Evolutionary conservation across 164 flowering plant genomes (phyloP).

Genomic region (Stephania yunnanensis): DNA sequence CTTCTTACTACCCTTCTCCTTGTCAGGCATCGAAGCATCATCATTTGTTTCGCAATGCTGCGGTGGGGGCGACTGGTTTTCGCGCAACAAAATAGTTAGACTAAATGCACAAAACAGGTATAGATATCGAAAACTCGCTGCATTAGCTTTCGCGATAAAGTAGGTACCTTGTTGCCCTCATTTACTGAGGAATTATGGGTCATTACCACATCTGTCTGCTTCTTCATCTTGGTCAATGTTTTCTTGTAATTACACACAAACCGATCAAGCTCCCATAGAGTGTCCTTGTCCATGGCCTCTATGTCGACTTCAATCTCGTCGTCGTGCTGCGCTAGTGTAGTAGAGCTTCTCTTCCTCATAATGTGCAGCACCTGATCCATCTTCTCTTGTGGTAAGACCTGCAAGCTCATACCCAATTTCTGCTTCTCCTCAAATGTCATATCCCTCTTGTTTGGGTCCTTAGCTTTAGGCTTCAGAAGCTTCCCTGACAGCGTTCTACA

Average conservation of each 20-base stretch:
- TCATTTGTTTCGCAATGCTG: constrained; percentile 20
- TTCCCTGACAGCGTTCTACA: constrained; percentile 6
- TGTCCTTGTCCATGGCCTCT: constrained; percentile 61
- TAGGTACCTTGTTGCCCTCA: constrained; percentile 32
- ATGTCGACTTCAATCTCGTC: constrained; percentile 85
- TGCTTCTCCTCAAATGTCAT: constrained; percentile 44
- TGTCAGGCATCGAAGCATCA: constrained; percentile 11
- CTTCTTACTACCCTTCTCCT: neutral
- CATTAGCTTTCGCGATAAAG: neutral
- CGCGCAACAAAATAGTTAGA: neutral
- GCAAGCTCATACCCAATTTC: constrained; percentile 25
- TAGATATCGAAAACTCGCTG: neutral
- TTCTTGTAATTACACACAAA: constrained; percentile 60
- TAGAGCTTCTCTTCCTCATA: constrained; percentile 44
- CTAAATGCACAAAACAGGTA: neutral
- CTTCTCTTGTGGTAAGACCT: constrained; percentile 43
- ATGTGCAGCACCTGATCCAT: constrained; percentile 61
- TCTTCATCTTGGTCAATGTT: constrained; percentile 52
- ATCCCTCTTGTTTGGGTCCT: constrained; percentile 29
- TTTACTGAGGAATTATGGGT: constrained; percentile 17
- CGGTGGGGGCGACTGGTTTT: constrained; percentile 24
- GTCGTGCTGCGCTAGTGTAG: constrained; percentile 40
- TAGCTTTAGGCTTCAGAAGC: constrained; percentile 37
- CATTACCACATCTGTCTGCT: constrained; percentile 20
- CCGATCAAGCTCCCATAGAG: constrained; percentile 82